These are phyloP conservation scores for Avicennia marina DNA, from an alignment of 257 asterid species.

Conservation along the genomic window DNA sequence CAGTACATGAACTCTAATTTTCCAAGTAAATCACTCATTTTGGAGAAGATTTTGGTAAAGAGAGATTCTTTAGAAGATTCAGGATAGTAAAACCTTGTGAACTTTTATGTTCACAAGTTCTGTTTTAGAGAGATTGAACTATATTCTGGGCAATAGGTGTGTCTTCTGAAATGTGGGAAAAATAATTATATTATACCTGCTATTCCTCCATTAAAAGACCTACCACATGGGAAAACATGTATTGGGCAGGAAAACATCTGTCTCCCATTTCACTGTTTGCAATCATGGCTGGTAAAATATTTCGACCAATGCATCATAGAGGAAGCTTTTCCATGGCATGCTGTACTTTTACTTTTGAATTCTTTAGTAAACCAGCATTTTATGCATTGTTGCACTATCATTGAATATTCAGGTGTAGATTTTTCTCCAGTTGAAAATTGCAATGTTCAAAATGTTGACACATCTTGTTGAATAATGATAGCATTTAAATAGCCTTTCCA, in stretches of 20 bases:
- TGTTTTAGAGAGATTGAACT: background rate
- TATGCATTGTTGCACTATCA: background rate
- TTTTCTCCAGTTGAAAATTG: background rate
- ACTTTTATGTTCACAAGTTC: background rate
- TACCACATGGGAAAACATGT: background rate
- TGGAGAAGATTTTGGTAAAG: constrained; percentile 7
- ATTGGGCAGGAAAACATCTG: background rate
- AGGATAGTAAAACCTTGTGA: background rate
- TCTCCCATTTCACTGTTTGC: background rate
- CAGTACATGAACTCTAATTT: background rate
- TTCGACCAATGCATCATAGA: background rate
- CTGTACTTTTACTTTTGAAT: background rate
- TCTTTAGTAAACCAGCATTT: too few species aligned
- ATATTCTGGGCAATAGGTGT: background rate
- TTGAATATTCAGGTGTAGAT: constrained; percentile 1
- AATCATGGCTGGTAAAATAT: constrained; percentile 4
- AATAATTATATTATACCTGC: background rate
- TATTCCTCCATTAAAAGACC: background rate
- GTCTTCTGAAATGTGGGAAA: background rate
- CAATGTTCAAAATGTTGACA: background rate
- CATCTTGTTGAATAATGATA: background rate
- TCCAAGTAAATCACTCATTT: background rate
- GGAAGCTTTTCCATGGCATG: background rate
- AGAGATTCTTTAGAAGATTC: background rate
- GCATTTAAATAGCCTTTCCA: background rate